Evolutionary conservation across 495 filamentous ascomycete species (phyloP).

Genomic region (Aspergillus taichungensis): DNA sequence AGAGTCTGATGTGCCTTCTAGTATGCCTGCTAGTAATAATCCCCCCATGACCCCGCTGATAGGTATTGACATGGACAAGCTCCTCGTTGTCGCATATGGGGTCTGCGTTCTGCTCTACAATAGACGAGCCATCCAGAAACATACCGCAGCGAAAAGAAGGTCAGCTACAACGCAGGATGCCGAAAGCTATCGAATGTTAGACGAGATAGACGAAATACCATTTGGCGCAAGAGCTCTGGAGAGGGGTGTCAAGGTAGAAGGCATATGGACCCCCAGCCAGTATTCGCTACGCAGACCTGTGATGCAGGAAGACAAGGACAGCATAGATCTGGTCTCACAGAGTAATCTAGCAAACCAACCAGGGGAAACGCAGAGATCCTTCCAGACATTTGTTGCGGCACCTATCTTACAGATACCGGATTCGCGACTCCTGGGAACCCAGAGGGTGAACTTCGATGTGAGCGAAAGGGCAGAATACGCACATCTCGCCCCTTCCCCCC

Average conservation of each 20-base stretch:
- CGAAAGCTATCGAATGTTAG: constrained; percentile 22
- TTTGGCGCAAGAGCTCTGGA: constrained; percentile 89
- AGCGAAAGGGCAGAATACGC: no score
- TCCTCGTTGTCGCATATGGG: constrained; percentile 37
- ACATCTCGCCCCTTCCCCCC: no score
- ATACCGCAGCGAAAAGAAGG: constrained; percentile 55
- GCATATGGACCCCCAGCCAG: constrained; percentile 68
- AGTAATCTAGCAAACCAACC: no score
- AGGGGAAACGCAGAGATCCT: no score
- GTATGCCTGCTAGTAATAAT: constrained; percentile 37
- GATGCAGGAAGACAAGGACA: no score
- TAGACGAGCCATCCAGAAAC: constrained; percentile 54
- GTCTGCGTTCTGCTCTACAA: constrained; percentile 45
- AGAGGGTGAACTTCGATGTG: no score
- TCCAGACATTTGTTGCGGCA: no score
- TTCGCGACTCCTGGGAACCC: no score
- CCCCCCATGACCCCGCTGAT: neutral
- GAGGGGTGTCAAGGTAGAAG: constrained; percentile 75
- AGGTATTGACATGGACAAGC: constrained; percentile 32
- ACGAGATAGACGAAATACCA: constrained; percentile 55
- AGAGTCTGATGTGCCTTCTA: constrained; percentile 24
- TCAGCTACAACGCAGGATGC: constrained; percentile 42
- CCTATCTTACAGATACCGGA: no score
- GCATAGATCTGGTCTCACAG: no score
- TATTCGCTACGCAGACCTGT: constrained; percentile 11